phyloP scores from a whole-genome alignment of 768 basidiomycete genomes.

The Wakefieldia striispora region DNA sequence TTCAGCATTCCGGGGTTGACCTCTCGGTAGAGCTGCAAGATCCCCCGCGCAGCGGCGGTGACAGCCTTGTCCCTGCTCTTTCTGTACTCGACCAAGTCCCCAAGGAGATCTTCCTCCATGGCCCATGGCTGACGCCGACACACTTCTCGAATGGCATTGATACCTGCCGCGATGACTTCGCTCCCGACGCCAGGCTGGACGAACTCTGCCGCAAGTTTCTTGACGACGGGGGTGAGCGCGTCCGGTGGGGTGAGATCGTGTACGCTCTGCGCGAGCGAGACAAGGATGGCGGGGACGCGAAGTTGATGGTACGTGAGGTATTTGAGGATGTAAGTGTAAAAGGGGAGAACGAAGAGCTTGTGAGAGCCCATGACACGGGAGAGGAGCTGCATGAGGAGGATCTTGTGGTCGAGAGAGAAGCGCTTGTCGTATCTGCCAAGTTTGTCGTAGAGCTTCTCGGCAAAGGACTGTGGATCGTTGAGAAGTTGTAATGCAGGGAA shows the following conservation, averaged over 20 bases:
- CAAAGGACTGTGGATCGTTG: constrained; percentile 93
- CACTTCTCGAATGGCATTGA: constrained; percentile 95
- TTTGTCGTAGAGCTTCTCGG: constrained; percentile 87
- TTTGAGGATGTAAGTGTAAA: constrained; percentile 95
- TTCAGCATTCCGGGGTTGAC: constrained; percentile 94
- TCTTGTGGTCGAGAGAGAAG: constrained; percentile 96
- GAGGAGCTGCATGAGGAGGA: constrained; percentile 94
- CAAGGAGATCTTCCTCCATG: constrained; percentile 92
- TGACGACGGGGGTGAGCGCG: constrained; percentile 81
- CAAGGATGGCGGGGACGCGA: constrained; percentile 89
- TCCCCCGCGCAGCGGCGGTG: constrained; percentile 80
- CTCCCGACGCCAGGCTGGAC: constrained; percentile 95
- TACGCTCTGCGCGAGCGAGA: constrained; percentile 89
- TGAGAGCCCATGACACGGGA: constrained; percentile 91
- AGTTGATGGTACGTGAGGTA: constrained; percentile 93
- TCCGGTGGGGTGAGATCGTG: constrained; percentile 96
- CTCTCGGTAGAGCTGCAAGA: constrained; percentile 91
- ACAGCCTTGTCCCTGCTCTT: constrained; percentile 96
- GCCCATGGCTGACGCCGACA: constrained; percentile 93
- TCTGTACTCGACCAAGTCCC: constrained; percentile 90
- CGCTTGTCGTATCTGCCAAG: constrained; percentile 86
- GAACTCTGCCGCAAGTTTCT: constrained; percentile 93
- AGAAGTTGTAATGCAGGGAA: constrained; percentile 92
- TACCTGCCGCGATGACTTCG: constrained; percentile 94
- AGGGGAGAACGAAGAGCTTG: constrained; percentile 88